Conservation (phyloP, 495 filamentous ascomycete genomes). For the Elaphomyces granulatus region DNA sequence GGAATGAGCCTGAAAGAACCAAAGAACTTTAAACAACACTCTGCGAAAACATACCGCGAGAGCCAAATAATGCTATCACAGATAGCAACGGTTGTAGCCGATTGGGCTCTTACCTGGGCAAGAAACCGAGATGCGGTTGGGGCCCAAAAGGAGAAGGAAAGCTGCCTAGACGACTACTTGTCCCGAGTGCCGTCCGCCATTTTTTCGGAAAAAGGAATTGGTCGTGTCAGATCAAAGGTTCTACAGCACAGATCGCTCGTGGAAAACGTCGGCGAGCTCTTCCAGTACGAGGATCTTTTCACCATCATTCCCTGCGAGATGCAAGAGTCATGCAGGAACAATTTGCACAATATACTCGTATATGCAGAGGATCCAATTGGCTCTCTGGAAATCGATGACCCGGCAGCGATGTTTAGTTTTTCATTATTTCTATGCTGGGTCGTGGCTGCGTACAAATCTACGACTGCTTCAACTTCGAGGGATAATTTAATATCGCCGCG, state of each 20-base stretch:
- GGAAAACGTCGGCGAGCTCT: slow-evolving; percentile 24
- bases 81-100: slow-evolving; percentile 27
- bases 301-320: slow-evolving; percentile 19
- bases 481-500: slow-evolving; percentile 15
- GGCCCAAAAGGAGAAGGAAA: slow-evolving; percentile 23
- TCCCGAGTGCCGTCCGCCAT: slow-evolving; percentile 18
- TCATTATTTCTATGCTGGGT: slow-evolving; percentile 18
- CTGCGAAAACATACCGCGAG: slow-evolving; percentile 30
- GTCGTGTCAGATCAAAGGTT: slow-evolving; percentile 21
- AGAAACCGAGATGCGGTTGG: slow-evolving; percentile 16
- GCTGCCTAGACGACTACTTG: slow-evolving; percentile 19
- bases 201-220: slow-evolving; percentile 19
- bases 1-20: slow-evolving; percentile 17
- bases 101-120: slow-evolving; percentile 26
- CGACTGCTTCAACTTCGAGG: slow-evolving; percentile 2
- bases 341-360: slow-evolving; percentile 14
- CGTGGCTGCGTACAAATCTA: slow-evolving; percentile 7
- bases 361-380: slow-evolving; percentile 11
- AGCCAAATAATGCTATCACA: slow-evolving; percentile 27
- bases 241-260: slow-evolving; percentile 26
- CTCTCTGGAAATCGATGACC: slow-evolving; percentile 4
- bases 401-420: slow-evolving; percentile 14
- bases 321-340: slow-evolving; percentile 14
- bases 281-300: slow-evolving; percentile 21
- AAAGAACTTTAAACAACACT: slow-evolving; percentile 25